Evolutionary conservation across 371 early-diverging fungal species (phyloP), one percentile per base, ranked within the genome.

Genomic region (Haplosporangium sp.): DNA sequence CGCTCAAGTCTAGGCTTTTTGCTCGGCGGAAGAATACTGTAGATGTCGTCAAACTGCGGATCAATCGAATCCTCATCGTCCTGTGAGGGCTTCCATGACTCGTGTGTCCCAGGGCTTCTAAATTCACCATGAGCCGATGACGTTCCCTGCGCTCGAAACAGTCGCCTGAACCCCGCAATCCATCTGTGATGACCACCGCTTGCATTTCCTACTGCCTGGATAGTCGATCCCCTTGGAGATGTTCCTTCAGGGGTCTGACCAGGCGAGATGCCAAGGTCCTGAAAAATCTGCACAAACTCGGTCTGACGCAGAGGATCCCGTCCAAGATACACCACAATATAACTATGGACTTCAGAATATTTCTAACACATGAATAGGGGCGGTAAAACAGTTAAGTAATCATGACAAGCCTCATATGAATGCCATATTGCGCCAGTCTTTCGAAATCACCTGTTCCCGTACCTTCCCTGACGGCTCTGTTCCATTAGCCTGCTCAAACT

Each of bases 1-100:
- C 79, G 64, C 29, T 79, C 79, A 38, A 79, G 59, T 36, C 79
- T 63, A 4, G 79, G 63, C 55, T 79, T 79, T 59, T 79, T 79
- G 57, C 45, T 21, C 1, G 79, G 79, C 11, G 79, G 79, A 12
- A 62, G 59, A 16, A 72, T 72, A n/a, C 69, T 68, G 59, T 79
- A 79, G n/a, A 79, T 79, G 43, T 79, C 79, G 21, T 79, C 79
- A 21, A 68, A 67, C 23, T 60, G 69, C 7, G 79, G 79, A 40
- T 79, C 79, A 37, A 72, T 68, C 14, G 62, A 64, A 13, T 51
- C 61, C 16, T n/a, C 45, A 10, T 54, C 67, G 41, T 55, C 63
- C 14, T 60, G 29, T 18, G 46, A 55, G 0, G 62, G 62, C 20
- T 41, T 42, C 62, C 62, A 61, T 7, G 41, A 42, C 0, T 10